These are phyloP conservation scores for Plasmodium yoelii DNA, from an alignment of 169 alveolate genomes.

Conservation along the genomic window DNA sequence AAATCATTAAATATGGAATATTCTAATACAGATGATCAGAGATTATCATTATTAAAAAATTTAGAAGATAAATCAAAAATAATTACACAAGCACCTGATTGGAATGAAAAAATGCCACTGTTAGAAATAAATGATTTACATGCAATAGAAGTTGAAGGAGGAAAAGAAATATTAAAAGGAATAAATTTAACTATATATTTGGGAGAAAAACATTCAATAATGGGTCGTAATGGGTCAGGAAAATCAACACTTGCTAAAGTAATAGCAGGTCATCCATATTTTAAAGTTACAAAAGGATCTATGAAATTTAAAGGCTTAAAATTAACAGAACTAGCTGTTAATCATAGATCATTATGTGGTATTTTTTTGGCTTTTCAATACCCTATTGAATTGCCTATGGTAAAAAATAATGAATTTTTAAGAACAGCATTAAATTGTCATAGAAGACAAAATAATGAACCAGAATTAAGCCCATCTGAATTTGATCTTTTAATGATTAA, in stretches of 20 bases:
- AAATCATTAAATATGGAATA: conserved; percentile 39
- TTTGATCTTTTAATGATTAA: conserved; percentile 72
- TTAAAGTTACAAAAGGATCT: conserved; percentile 76
- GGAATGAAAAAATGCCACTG: conserved; percentile 76
- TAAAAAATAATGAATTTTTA: conserved; percentile 78
- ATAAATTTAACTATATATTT: conserved; percentile 56
- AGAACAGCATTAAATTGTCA: conserved; percentile 77
- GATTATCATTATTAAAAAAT: conserved; percentile 56
- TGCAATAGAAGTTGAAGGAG: conserved; percentile 80
- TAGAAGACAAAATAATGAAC: conserved; percentile 72
- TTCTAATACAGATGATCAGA: conserved; percentile 25
- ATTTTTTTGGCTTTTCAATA: conserved; percentile 82
- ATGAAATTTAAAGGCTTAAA: conserved; percentile 78
- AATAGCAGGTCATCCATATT: conserved; percentile 82
- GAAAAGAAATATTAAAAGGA: conserved; percentile 78
- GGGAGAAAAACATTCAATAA: conserved; percentile 81
- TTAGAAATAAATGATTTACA: conserved; percentile 76
- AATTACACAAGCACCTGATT: conserved; percentile 35
- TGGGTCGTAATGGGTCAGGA: conserved; percentile 85
- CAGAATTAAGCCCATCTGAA: conserved; percentile 76
- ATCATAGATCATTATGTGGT: conserved; percentile 80
- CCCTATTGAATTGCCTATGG: conserved; percentile 83
- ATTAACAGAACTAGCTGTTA: conserved; percentile 78
- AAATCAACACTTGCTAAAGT: conserved; percentile 82
- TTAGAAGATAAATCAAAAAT: conserved; percentile 66